Base-by-base conservation (phyloP, 2,329 filamentous ascomycete genomes). In the Talaromyces sp. region DNA sequence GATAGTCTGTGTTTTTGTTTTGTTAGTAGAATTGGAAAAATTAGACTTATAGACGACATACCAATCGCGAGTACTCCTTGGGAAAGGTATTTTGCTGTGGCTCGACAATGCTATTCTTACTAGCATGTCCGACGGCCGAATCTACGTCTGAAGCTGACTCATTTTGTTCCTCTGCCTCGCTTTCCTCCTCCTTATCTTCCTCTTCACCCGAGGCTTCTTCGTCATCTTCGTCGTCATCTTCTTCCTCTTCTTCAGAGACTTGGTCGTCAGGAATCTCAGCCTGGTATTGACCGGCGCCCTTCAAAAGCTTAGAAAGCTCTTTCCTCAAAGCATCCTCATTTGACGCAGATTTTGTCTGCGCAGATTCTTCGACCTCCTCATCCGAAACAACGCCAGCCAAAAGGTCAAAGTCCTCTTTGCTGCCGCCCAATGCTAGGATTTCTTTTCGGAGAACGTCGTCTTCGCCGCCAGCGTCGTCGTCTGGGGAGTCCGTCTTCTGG, bases 1-100 rank as follows among this genome's bases (percentile, higher is more conserved):
- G 67, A 89, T 81, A 46, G 79, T 73, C 85, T 87, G 70, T 61
- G 71, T 69, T 59, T 43, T 26, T n/a, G n/a, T n/a, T 26, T 60
- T 59, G 21, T 57, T n/a, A 29, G 29, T n/a, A 35, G 19, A 41
- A 48, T 55, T 27, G 14, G 35, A 46, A 48, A 26, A 21, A 14
- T 14, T 24, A 26, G 26, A 14, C 14, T 31, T 19, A 10, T 19
- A 17, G 52, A 54, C 24, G 17, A 69, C 71, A 66, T 62, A 74
- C 72, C 56, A 75, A 67, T 54, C 72, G 72, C 27, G 69, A 67
- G 58, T 68, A 74, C 63, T 74, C 72, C 62, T 74, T 76, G 11
- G 73, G 73, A 26, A 75, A 63, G 62, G 52, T 19, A 61, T 60
- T 61, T 26, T 57, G 48, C 27, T 38, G 19, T 56, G 62, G 52